phyloP scores from a whole-genome alignment of 441 rosid species.

The Mallotus repandus region DNA sequence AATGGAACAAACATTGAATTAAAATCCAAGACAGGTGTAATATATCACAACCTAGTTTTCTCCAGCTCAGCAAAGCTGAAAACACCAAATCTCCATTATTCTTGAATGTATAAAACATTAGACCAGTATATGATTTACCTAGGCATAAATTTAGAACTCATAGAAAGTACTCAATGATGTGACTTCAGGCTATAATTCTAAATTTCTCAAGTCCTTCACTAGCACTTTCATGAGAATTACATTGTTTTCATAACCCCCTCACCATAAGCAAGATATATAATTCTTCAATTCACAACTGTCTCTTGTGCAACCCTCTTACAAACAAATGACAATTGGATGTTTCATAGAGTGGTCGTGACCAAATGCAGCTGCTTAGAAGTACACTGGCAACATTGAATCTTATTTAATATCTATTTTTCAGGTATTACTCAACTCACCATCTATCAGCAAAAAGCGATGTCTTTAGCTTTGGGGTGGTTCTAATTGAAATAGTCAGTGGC shows the following conservation, averaged over 20 bases:
- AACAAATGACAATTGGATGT: neutral
- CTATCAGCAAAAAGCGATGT: slow-evolving; percentile 76
- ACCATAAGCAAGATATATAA: neutral
- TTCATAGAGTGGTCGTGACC: neutral
- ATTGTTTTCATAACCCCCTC: neutral
- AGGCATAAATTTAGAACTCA: neutral
- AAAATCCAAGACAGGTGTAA: neutral
- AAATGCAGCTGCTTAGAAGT: neutral
- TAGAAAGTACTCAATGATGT: neutral
- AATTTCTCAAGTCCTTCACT: neutral
- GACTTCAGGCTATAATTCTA: neutral
- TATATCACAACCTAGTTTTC: neutral
- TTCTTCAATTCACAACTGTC: neutral
- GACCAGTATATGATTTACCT: neutral
- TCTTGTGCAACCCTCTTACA: neutral
- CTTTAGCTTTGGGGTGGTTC: slow-evolving; percentile 76
- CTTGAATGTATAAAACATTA: neutral
- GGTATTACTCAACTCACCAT: slow-evolving; percentile 74
- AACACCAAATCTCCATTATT: neutral
- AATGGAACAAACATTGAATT: neutral
- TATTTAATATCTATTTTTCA: slow-evolving; percentile 24
- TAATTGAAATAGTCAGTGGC: slow-evolving; percentile 69
- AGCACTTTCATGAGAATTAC: neutral
- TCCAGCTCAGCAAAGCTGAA: neutral
- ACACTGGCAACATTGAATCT: slow-evolving; percentile 4